A percentile compares a stretch with the other conserved stretches of the same genome.
Evolutionary conservation across 2,329 filamentous ascomycete genomes (phyloP).

Genomic region (Claviceps sorghi): DNA sequence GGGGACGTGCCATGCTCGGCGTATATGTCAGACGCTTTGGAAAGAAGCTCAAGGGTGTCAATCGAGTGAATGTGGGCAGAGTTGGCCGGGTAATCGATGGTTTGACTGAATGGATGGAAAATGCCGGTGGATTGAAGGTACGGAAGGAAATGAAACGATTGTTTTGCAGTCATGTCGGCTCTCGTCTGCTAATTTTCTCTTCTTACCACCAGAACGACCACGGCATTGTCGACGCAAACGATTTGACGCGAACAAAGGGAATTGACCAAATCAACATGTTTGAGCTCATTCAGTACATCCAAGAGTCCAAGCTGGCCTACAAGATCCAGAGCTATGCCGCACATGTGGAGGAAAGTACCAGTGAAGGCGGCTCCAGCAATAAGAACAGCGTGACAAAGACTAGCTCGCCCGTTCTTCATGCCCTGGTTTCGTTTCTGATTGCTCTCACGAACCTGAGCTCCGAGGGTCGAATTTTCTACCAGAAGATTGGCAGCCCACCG

Average conservation of each 20-base stretch:
- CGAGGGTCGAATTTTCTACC: conserved; percentile 52
- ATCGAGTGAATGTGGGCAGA: conserved; percentile 81
- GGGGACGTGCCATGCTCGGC: conserved; percentile 60
- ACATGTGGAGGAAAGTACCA: conserved; percentile 32
- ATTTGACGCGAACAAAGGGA: conserved; percentile 67
- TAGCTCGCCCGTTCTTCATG: conserved; percentile 38
- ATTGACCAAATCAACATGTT: conserved; percentile 93
- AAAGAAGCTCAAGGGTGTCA: conserved; percentile 77
- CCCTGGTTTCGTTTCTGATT: conserved; percentile 49
- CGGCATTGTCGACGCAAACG: conserved; percentile 54
- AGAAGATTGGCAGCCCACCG: conserved; percentile 24
- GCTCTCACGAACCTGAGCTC: conserved; percentile 75
- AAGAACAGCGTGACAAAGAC: conserved; percentile 11
- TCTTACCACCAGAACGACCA: conserved; percentile 29
- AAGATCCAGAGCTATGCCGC: conserved; percentile 84
- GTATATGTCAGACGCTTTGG: conserved; percentile 79
- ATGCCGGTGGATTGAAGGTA: conserved; percentile 31
- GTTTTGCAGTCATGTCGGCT: not conserved
- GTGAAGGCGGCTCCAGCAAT: conserved; percentile 22
- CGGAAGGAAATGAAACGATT: not conserved
- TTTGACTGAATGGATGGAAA: conserved; percentile 53
- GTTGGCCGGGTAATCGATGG: conserved; percentile 73
- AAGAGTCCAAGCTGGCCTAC: conserved; percentile 80
- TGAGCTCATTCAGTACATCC: conserved; percentile 74
- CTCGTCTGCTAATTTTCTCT: not conserved